Evolutionary conservation across 768 basidiomycete species (phyloP).

Genomic region (Trametes sanguinea): DNA sequence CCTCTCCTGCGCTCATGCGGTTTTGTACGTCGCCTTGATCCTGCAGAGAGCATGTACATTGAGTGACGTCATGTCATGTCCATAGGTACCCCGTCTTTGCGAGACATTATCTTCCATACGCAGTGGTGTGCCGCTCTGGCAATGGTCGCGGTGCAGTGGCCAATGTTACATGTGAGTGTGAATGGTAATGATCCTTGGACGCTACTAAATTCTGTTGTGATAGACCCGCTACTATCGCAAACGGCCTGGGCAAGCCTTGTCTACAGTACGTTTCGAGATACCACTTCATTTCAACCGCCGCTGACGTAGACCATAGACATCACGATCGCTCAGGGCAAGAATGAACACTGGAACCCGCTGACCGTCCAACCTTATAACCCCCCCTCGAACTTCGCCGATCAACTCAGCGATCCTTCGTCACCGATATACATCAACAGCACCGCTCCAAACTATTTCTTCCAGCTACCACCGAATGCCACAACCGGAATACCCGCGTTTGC

Average conservation of each 20-base stretch:
- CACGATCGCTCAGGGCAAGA: conserved; percentile 55
- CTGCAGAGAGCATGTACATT: conserved; percentile 9
- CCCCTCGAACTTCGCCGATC: conserved; percentile 69
- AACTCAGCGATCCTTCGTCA: conserved; percentile 69
- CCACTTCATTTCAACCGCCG: conserved; percentile 13
- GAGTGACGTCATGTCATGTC: conserved; percentile 18
- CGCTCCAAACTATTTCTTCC: conserved; percentile 73
- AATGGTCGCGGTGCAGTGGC: conserved; percentile 97
- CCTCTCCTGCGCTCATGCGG: conserved; percentile 82
- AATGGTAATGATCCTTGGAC: background rate
- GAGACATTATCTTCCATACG: conserved; percentile 91
- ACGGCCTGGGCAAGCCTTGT: conserved; percentile 85
- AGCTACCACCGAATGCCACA: conserved; percentile 60
- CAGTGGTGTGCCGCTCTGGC: conserved; percentile 89
- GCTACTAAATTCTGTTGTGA: background rate
- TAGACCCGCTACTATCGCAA: conserved; percentile 88
- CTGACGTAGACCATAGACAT: conserved; percentile 54
- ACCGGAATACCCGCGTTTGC: conserved; percentile 83
- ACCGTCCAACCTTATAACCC: conserved; percentile 58
- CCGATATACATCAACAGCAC: conserved; percentile 74
- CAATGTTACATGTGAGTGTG: conserved; percentile 78
- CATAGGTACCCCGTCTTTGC: conserved; percentile 85
- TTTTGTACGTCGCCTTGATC: conserved; percentile 63
- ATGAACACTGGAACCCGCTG: conserved; percentile 71
- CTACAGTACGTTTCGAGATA: conserved; percentile 54